Conservation (phyloP, 768 basidiomycete species). For the Auriscalpium vulgare region DNA sequence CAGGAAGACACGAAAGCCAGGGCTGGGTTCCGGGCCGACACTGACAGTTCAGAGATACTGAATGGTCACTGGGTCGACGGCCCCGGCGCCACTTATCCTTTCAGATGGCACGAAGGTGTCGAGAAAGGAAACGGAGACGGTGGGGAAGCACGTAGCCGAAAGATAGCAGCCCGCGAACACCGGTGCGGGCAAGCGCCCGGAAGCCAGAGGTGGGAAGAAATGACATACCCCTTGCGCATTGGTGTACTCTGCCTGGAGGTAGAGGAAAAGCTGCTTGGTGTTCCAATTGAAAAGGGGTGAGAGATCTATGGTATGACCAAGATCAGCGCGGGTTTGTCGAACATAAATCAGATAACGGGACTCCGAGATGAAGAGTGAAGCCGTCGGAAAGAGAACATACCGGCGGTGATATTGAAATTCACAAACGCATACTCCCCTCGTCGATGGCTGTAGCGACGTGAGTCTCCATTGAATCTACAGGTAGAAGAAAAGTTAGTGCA, state of each 20-base stretch:
- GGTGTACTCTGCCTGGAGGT: conserved; percentile 78
- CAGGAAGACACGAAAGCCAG: too few relatives aligned
- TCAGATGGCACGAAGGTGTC: too few relatives aligned
- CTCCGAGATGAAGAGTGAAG: background rate
- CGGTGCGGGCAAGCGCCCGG: too few relatives aligned
- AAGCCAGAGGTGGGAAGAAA: too few relatives aligned
- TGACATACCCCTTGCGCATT: conserved; percentile 61
- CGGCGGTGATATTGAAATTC: conserved; percentile 75
- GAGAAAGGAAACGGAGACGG: too few relatives aligned
- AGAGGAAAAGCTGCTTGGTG: conserved; percentile 90
- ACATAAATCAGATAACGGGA: conserved; percentile 1
- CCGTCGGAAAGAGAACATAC: conserved; percentile 32
- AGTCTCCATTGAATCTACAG: conserved; percentile 12
- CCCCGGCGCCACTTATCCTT: too few relatives aligned
- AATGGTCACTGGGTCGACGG: too few relatives aligned
- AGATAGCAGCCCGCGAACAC: too few relatives aligned
- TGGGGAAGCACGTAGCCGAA: too few relatives aligned
- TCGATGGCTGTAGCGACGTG: conserved; percentile 43
- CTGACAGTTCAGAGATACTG: too few relatives aligned
- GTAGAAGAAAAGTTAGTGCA: background rate
- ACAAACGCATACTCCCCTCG: conserved; percentile 75
- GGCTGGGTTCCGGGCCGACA: too few relatives aligned
- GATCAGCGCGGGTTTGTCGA: background rate
- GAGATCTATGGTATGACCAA: conserved; percentile 44
- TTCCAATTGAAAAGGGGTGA: conserved; percentile 88